These are phyloP conservation scores for Corniculantispora saksenae DNA, from an alignment of 2,329 filamentous ascomycete genomes.

Conservation along the genomic window DNA sequence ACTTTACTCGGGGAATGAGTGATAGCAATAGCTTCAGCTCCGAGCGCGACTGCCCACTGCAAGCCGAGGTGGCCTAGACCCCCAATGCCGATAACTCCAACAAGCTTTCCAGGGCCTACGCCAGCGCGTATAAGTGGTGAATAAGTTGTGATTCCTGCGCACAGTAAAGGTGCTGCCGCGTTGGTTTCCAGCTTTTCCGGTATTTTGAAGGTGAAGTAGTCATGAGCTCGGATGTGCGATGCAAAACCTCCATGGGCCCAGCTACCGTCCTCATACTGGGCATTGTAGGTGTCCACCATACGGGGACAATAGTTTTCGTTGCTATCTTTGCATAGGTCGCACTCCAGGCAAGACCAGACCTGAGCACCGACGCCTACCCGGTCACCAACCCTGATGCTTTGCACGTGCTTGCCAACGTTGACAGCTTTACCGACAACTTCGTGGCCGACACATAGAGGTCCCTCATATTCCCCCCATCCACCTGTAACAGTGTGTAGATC, in stretches of 20 bases:
- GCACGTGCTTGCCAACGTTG: slow-evolving; percentile 66
- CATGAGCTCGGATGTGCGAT: slow-evolving; percentile 69
- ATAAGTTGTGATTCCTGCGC: slow-evolving; percentile 80
- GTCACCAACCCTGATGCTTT: slow-evolving; percentile 53
- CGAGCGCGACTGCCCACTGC: slow-evolving; percentile 68
- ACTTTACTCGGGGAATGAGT: slow-evolving; percentile 62
- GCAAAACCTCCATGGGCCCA: slow-evolving; percentile 60
- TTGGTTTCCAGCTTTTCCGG: slow-evolving; percentile 66
- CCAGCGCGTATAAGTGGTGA: slow-evolving; percentile 76
- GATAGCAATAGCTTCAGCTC: slow-evolving; percentile 63
- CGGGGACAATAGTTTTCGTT: slow-evolving; percentile 70
- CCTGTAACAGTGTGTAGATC: slow-evolving; percentile 71
- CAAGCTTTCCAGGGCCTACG: slow-evolving; percentile 75
- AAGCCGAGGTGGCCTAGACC: slow-evolving; percentile 72
- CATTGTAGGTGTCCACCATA: slow-evolving; percentile 61
- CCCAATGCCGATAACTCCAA: slow-evolving; percentile 72
- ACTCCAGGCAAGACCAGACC: slow-evolving; percentile 63
- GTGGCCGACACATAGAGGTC: slow-evolving; percentile 68
- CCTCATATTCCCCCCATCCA: slow-evolving; percentile 65
- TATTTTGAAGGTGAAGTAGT: too few species aligned
- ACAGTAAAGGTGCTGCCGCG: slow-evolving; percentile 77
- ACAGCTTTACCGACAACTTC: slow-evolving; percentile 72
- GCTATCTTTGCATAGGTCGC: slow-evolving; percentile 64
- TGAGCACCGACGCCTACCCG: slow-evolving; percentile 71
- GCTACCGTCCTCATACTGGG: slow-evolving; percentile 55